Evolutionary conservation across 345 rosid genomes (phyloP).

Genomic region (Jatropha curcas): DNA sequence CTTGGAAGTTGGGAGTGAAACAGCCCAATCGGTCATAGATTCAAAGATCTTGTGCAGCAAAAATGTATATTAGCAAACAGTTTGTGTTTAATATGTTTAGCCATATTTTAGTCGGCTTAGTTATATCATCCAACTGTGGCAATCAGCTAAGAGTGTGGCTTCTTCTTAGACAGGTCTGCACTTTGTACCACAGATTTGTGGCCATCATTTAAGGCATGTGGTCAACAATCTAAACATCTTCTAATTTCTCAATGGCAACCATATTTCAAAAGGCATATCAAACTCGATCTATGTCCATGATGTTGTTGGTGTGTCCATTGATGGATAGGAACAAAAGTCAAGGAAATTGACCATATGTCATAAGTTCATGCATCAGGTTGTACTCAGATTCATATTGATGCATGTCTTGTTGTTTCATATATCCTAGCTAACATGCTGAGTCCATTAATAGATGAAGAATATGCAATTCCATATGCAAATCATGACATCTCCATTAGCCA

Average conservation of each 20-base stretch:
- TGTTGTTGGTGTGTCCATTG: neutral
- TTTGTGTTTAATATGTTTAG: too few species aligned
- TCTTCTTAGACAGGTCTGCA: neutral
- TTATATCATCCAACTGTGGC: neutral
- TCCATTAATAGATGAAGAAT: neutral
- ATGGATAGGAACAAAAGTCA: neutral
- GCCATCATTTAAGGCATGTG: too few species aligned
- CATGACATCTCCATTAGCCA: slow-evolving; percentile 1
- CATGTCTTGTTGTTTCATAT: neutral
- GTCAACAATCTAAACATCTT: neutral
- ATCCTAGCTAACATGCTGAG: neutral
- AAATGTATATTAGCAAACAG: too few species aligned
- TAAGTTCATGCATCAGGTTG: neutral
- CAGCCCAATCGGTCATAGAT: neutral
- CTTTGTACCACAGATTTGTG: neutral
- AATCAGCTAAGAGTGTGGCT: neutral
- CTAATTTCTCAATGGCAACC: neutral
- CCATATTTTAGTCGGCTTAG: neutral
- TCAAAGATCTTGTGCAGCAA: neutral
- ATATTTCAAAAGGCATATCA: neutral
- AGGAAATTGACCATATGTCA: neutral
- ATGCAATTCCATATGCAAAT: slow-evolving; percentile 6
- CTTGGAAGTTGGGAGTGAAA: neutral
- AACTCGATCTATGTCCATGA: neutral
- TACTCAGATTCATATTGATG: neutral